Evolutionary conservation across 495 filamentous ascomycete species (phyloP).

Genomic region (Cladorrhinum samala): DNA sequence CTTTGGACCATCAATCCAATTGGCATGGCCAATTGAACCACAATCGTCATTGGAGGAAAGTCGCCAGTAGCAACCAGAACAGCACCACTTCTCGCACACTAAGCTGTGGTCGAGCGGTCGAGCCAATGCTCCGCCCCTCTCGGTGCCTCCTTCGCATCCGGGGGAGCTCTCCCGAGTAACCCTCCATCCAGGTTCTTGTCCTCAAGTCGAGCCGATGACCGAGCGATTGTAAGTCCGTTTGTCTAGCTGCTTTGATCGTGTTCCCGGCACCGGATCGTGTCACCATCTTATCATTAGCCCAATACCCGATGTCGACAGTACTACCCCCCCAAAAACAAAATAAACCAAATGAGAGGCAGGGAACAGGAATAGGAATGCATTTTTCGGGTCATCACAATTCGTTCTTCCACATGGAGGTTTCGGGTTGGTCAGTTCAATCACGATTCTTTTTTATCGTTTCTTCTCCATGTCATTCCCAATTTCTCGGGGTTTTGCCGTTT

Average conservation of each 20-base stretch:
- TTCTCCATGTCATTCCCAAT: not conserved
- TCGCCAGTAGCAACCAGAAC: not conserved
- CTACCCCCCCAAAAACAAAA: not conserved
- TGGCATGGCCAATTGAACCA: not conserved
- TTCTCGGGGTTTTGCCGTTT: not conserved
- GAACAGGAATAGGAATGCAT: too few relatives aligned
- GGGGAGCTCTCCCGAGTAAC: too few relatives aligned
- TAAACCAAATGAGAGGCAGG: too few relatives aligned
- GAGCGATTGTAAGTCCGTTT: not conserved
- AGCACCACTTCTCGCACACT: not conserved
- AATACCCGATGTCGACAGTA: not conserved
- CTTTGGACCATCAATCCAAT: not conserved
- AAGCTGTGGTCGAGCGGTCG: not conserved
- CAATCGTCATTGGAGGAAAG: not conserved
- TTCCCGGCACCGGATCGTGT: slow-evolving; percentile 5
- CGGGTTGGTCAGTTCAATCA: not conserved
- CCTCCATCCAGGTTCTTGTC: too few relatives aligned
- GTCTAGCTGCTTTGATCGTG: too few relatives aligned
- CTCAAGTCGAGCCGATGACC: not conserved
- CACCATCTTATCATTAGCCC: not conserved
- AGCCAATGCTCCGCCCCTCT: not conserved
- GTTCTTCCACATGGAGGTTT: too few relatives aligned
- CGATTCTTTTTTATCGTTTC: too few relatives aligned
- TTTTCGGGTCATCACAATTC: too few relatives aligned
- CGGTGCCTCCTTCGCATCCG: not conserved